These are phyloP conservation scores for Hyaloperonospora brassicae DNA, from an alignment of 352 stramenopile species.

Conservation along the genomic window DNA sequence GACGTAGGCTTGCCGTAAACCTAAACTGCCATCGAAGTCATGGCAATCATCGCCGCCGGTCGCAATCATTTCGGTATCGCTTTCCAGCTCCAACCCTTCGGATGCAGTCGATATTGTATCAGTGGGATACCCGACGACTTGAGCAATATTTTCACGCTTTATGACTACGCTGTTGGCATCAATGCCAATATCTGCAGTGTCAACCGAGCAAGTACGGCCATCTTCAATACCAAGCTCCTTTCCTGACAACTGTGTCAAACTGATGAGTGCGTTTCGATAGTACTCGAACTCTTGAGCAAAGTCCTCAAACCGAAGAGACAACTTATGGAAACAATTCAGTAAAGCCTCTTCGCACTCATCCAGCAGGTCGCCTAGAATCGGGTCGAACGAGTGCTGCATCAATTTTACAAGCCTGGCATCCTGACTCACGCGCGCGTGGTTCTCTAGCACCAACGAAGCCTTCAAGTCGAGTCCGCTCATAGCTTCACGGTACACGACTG, in stretches of 20 bases:
- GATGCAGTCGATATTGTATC: conserved; percentile 2
- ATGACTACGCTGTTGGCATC: conserved; percentile 26
- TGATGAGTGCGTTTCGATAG: conserved; percentile 54
- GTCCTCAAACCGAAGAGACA: conserved; percentile 57
- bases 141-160: conserved; percentile 44
- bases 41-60: conserved; percentile 12
- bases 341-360: conserved; percentile 65
- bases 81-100: conserved; percentile 16
- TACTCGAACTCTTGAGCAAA: conserved; percentile 78
- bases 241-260: conserved; percentile 25
- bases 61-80: conserved; percentile 9
- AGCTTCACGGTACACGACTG: conserved; percentile 48
- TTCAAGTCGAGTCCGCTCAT: conserved; percentile 45
- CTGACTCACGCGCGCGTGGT: conserved; percentile 48
- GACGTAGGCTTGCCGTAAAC: conserved; percentile 56
- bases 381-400: conserved; percentile 63
- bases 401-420: conserved; percentile 54
- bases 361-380: conserved; percentile 55
- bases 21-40: conserved; percentile 40
- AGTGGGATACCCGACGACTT: conserved; percentile 9
- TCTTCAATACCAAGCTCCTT: conserved; percentile 13
- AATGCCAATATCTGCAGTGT: conserved; percentile 11
- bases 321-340: conserved; percentile 49
- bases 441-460: conserved; percentile 36
- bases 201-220: conserved; percentile 5